Conservation (phyloP, 2,329 filamentous ascomycete genomes). For the Stachybotrys echinatus region DNA sequence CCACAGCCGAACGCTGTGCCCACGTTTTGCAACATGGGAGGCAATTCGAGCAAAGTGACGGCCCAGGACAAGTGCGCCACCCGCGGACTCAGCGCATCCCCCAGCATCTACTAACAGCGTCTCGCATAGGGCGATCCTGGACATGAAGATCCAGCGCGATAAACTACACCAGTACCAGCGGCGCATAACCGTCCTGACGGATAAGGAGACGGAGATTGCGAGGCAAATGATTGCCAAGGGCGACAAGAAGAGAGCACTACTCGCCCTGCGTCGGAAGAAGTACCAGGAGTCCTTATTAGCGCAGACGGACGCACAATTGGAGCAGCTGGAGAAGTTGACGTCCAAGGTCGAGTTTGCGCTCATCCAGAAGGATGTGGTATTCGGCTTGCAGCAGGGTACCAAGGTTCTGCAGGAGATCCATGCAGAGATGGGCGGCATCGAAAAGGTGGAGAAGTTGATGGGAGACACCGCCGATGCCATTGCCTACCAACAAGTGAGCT, state of each 20-base stretch:
- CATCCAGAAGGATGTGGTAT: constrained; percentile 94
- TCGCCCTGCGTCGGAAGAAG: constrained; percentile 90
- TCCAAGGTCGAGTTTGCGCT: constrained; percentile 90
- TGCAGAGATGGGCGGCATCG: constrained; percentile 90
- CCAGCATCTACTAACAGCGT: not conserved
- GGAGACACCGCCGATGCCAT: constrained; percentile 85
- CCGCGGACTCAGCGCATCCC: constrained; percentile 6
- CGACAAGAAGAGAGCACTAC: constrained; percentile 75
- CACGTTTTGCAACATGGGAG: constrained; percentile 41
- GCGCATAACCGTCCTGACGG: constrained; percentile 79
- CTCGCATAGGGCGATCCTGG: constrained; percentile 75
- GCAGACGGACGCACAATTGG: constrained; percentile 91
- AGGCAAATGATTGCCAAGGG: constrained; percentile 73
- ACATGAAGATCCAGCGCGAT: constrained; percentile 96
- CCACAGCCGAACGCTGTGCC: not conserved
- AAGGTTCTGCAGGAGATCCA: constrained; percentile 87
- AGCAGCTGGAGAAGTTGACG: constrained; percentile 84
- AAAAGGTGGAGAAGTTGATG: constrained; percentile 92
- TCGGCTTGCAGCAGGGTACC: constrained; percentile 87
- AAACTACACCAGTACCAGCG: constrained; percentile 95
- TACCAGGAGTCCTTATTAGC: constrained; percentile 87
- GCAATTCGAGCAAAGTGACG: constrained; percentile 52
- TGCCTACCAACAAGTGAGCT: constrained; percentile 77
- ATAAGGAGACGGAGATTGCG: constrained; percentile 82
- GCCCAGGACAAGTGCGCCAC: constrained; percentile 72